These are phyloP conservation scores for Colletotrichum theobromicola DNA, from an alignment of 2,329 filamentous ascomycete genomes.

Conservation along the genomic window DNA sequence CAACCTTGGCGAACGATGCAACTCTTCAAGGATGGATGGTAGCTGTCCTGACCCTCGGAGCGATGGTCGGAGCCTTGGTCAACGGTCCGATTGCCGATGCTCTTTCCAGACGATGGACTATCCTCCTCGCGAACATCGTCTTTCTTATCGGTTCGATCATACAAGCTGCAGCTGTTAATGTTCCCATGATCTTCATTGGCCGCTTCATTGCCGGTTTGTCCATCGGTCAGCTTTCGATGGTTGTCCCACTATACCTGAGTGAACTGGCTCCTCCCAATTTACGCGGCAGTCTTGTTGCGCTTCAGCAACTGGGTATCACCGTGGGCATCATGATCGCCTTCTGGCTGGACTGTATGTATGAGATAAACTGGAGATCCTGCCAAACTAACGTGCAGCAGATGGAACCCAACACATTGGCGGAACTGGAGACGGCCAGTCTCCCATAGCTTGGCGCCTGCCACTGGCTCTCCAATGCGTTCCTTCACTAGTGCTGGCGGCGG, in stretches of 20 bases:
- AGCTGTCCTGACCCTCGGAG: conserved; percentile 58
- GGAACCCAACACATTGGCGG: conserved; percentile 47
- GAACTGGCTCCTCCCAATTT: conserved; percentile 54
- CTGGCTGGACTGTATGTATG: conserved; percentile 40
- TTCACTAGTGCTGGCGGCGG: conserved; percentile 57
- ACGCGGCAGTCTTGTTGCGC: conserved; percentile 50
- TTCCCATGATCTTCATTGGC: conserved; percentile 41
- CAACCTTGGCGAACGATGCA: background rate
- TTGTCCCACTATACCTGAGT: conserved; percentile 47
- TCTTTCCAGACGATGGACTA: conserved; percentile 37
- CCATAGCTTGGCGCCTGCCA: conserved; percentile 50
- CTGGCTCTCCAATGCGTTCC: conserved; percentile 52
- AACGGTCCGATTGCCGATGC: conserved; percentile 44
- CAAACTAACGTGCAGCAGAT: conserved; percentile 12
- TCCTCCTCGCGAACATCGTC: conserved; percentile 38
- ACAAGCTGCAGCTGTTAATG: conserved; percentile 45
- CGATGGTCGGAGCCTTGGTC: conserved; percentile 54
- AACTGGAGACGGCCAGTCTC: conserved; percentile 46
- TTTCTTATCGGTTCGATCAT: conserved; percentile 48
- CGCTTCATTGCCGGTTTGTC: conserved; percentile 5
- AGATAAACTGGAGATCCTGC: rapidly evolving
- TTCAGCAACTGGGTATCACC: conserved; percentile 47
- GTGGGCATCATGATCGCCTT: conserved; percentile 47
- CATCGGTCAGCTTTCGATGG: conserved; percentile 1
- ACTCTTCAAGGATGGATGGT: conserved; percentile 26